Percentiles rank a stretch among this genome's conserved stretches.
Conservation (phyloP, 441 rosid genomes). For the Jatropha multifida region DNA sequence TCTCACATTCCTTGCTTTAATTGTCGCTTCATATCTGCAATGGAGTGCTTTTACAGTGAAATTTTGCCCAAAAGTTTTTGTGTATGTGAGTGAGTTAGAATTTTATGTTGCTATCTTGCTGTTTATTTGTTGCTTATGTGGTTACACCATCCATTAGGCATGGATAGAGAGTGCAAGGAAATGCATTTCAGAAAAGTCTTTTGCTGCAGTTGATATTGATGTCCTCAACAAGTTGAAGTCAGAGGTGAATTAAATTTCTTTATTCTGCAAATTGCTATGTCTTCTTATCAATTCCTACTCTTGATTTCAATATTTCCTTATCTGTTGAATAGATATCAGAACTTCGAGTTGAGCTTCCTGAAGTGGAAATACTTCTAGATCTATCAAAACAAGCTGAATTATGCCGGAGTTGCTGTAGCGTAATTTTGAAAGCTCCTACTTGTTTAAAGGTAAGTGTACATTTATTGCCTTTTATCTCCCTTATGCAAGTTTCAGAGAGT, state of each 20-base stretch:
- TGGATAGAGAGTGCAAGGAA: conserved; percentile 55
- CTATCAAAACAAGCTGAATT: conserved; percentile 56
- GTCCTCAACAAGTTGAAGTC: conserved; percentile 68
- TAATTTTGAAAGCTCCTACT: conserved; percentile 51
- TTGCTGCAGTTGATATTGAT: conserved; percentile 52
- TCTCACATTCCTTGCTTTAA: background rate
- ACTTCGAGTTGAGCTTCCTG: conserved; percentile 73
- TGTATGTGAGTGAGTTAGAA: background rate
- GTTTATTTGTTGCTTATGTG: conserved; percentile 22
- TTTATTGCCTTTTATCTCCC: conserved; percentile 17
- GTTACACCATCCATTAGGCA: conserved; percentile 44
- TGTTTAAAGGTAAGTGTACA: conserved; percentile 48
- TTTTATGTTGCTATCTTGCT: conserved; percentile 9
- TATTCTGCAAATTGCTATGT: conserved; percentile 16
- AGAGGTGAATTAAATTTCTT: conserved; percentile 53
- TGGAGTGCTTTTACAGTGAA: background rate
- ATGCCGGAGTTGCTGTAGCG: conserved; percentile 53
- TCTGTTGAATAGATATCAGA: conserved; percentile 52
- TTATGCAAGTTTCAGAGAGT: conserved; percentile 6
- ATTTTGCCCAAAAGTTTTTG: background rate
- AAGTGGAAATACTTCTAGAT: conserved; percentile 54
- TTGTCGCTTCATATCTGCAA: background rate
- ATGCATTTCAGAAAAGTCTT: conserved; percentile 40
- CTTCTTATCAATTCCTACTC: conserved; percentile 12
- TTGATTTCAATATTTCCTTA: conserved; percentile 24